Conservation (phyloP, 306 rosid genomes). For the Inga laurina region DNA sequence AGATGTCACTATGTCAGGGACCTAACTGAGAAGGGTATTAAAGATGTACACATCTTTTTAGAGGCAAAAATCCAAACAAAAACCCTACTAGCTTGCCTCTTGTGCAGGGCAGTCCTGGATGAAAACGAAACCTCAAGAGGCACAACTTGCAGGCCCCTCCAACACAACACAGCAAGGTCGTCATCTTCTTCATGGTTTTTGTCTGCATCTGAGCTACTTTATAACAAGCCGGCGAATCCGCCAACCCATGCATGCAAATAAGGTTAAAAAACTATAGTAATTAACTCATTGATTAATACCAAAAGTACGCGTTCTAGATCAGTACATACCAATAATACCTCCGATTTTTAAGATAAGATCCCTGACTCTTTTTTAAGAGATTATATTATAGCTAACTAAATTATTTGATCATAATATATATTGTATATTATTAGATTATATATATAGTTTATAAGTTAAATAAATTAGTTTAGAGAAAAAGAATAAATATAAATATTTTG, state of each 20-base stretch:
- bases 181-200: slow-evolving; percentile 5
- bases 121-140: slow-evolving; percentile 26
- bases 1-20: neutral
- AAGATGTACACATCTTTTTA: neutral
- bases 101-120: slow-evolving; percentile 21
- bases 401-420: too few species aligned
- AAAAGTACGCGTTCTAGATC: slow-evolving; percentile 23
- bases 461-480: too few species aligned
- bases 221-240: slow-evolving; percentile 24
- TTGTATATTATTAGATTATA: too few species aligned
- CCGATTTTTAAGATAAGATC: too few species aligned
- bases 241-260: slow-evolving; percentile 11
- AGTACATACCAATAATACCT: neutral
- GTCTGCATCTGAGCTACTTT: slow-evolving; percentile 20
- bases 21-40: neutral
- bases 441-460: too few species aligned
- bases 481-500: too few species aligned
- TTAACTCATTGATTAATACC: slow-evolving; percentile 36
- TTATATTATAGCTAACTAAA: too few species aligned
- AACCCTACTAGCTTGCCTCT: slow-evolving; percentile 23
- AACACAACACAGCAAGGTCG: slow-evolving; percentile 6
- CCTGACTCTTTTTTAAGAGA: too few species aligned
- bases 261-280: neutral
- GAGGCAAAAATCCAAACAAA: slow-evolving; percentile 39
- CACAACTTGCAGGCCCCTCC: slow-evolving; percentile 25